phyloP scores from a whole-genome alignment of 164 flowering plant genomes.

The Berberis thunbergii region DNA sequence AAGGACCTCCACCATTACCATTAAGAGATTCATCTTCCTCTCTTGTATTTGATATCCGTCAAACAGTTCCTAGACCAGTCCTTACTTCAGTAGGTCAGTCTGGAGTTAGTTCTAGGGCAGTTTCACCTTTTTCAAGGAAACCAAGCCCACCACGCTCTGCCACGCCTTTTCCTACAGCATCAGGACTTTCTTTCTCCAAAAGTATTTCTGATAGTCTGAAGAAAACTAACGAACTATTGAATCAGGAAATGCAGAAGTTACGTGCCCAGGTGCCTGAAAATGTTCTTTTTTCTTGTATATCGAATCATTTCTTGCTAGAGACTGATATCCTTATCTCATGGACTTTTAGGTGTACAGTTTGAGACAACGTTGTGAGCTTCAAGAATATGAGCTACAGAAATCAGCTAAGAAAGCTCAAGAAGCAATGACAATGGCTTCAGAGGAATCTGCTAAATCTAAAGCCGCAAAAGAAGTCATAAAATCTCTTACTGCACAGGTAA shows the following conservation, averaged over 20 bases:
- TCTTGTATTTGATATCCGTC: slow-evolving; percentile 41
- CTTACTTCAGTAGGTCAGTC: slow-evolving; percentile 38
- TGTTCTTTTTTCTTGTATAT: not conserved
- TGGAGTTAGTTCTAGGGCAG: slow-evolving; percentile 75
- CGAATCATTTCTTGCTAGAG: not conserved
- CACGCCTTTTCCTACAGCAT: slow-evolving; percentile 83
- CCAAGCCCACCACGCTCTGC: slow-evolving; percentile 96
- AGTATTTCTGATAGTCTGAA: slow-evolving; percentile 83
- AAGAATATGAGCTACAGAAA: slow-evolving; percentile 80
- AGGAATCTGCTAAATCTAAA: slow-evolving; percentile 80
- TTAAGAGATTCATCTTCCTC: slow-evolving; percentile 58
- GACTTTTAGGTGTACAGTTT: slow-evolving; percentile 68
- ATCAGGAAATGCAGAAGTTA: slow-evolving; percentile 81
- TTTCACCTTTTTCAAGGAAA: slow-evolving; percentile 89
- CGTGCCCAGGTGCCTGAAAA: slow-evolving; percentile 60
- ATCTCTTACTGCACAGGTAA: slow-evolving; percentile 91
- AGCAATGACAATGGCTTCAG: slow-evolving; percentile 76
- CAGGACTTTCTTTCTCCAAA: slow-evolving; percentile 90
- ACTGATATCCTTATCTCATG: slow-evolving; percentile 11
- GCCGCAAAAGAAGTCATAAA: slow-evolving; percentile 98
- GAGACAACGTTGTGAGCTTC: slow-evolving; percentile 67
- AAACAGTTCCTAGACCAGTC: slow-evolving; percentile 51
- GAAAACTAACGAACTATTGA: slow-evolving; percentile 92
- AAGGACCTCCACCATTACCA: slow-evolving; percentile 55
- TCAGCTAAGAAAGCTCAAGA: slow-evolving; percentile 75